A percentile compares a stretch with the other conserved stretches of the same genome.
phyloP scores from a whole-genome alignment of 2,329 filamentous ascomycete genomes.

The Colletotrichum falcatum region DNA sequence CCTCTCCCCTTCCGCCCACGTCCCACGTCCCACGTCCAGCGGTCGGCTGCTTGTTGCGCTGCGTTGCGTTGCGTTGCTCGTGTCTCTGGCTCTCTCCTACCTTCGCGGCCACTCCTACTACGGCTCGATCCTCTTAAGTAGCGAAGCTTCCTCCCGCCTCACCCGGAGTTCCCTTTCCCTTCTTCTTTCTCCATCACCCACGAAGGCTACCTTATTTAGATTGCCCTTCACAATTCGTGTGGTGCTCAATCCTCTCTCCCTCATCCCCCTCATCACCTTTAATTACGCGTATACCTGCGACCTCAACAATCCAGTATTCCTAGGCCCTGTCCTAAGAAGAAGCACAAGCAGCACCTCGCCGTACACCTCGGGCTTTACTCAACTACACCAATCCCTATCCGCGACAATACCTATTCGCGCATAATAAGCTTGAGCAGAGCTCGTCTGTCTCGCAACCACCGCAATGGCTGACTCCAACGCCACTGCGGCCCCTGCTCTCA shows the following conservation, averaged over 20 bases:
- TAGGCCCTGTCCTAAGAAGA: conserved; percentile 39
- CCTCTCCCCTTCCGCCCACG: conserved; percentile 4
- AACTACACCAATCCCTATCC: conserved; percentile 28
- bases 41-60: conserved; percentile 23
- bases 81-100: conserved; percentile 18
- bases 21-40: conserved; percentile 8
- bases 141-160: conserved; percentile 40
- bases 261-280: conserved; percentile 36
- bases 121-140: conserved; percentile 41
- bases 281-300: conserved; percentile 40
- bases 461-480: conserved; percentile 68
- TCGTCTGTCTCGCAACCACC: conserved; percentile 40
- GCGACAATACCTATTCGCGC: conserved; percentile 34
- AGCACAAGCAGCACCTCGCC: conserved; percentile 32
- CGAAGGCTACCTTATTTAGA: conserved; percentile 43
- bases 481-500: conserved; percentile 67
- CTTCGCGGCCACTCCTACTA: conserved; percentile 17
- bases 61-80: conserved; percentile 40
- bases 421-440: conserved; percentile 41
- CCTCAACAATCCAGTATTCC: conserved; percentile 38
- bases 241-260: conserved; percentile 38
- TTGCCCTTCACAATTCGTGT: conserved; percentile 43
- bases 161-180: conserved; percentile 22
- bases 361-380: conserved; percentile 18
- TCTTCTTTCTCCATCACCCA: conserved; percentile 44